A percentile compares a stretch with the other conserved stretches of the same genome.
Evolutionary conservation across 1,284 basidiomycete genomes (phyloP).

Genomic region (Irpex sp.): DNA sequence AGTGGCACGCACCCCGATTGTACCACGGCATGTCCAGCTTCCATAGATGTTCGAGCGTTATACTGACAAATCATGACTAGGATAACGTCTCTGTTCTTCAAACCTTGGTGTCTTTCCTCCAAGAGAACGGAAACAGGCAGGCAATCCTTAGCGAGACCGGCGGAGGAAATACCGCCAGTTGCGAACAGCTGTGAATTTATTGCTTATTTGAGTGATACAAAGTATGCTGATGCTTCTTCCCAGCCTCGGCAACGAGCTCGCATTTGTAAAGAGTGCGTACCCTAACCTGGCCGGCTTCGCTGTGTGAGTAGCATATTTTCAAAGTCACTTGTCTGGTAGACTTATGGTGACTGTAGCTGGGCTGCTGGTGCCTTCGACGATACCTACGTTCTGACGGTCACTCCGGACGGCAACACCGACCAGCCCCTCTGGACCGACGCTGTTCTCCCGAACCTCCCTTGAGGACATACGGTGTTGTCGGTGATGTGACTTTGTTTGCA

Average conservation of each 20-base stretch:
- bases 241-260: constrained; percentile 38
- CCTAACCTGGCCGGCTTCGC: constrained; percentile 43
- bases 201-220: background rate
- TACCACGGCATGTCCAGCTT: constrained; percentile 28
- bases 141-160: constrained; percentile 56
- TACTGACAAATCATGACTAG: constrained; percentile 9
- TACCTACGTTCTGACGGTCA: constrained; percentile 31
- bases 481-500: background rate
- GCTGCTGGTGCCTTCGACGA: constrained; percentile 34
- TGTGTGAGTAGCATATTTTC: constrained; percentile 15
- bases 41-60: background rate
- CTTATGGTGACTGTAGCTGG: constrained; percentile 25
- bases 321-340: background rate
- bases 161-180: constrained; percentile 47
- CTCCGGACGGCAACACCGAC: constrained; percentile 33
- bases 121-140: constrained; percentile 45
- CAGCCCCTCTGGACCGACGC: constrained; percentile 31
- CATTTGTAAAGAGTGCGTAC: constrained; percentile 42
- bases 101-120: constrained; percentile 42
- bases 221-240: background rate
- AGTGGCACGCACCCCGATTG: constrained; percentile 47
- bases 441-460: constrained; percentile 25
- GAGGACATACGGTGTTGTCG: constrained; percentile 2
- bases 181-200: constrained; percentile 34
- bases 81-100: constrained; percentile 43